Evolutionary conservation across 2,329 filamentous ascomycete genomes (phyloP), one percentile per base, ranked within the genome.

Genomic region (Hirsutella rhossiliensis): DNA sequence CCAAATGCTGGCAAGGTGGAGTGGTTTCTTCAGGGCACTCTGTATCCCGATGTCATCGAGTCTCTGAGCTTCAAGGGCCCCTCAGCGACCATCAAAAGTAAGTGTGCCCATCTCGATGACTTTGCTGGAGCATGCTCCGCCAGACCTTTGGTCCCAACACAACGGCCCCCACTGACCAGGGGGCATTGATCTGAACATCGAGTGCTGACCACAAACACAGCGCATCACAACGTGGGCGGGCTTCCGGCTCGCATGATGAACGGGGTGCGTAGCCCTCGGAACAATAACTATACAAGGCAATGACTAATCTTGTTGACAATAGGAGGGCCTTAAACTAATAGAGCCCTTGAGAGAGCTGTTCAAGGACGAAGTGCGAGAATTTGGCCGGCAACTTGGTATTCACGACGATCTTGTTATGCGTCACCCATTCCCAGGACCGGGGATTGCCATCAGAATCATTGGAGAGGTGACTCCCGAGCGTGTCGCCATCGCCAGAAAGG

Each of bases 11-110:
- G 84, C 30, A 80, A 83, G 55, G 83, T 96, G 34, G 78, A 87
- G 54, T 96, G 78, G 74, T 84, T 96, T 57, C 72, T 96, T 11
- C 89, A 96, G 65, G 87, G 88, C 17, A 92, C 86, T 9, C 71
- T 92, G 20, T 90, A 87, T 63, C 83, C 81, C 2, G 47, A 62
- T 49, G 56, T 62, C 32, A 73, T 78, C 42, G 73, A 76, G 57
- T 68, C 60, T 8, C 50, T 72, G 37, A 64, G 57, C 31, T 73
- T 67, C 59, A 69, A 68, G 54, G 68, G 68, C 2, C 68, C 67
- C n/a, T 67, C 62, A 3, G 64, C 65, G 17, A 72, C 70, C n/a
- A 72, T 73, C 55, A 74, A 74, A 59, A 27, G 23, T 27, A 27
- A 27, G 23, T 27, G 23, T 27, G 23, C 23, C 5, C 23, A 9